Evolutionary conservation across 305 asterid genomes (phyloP), one percentile per base, ranked within the genome.

Genomic region (Stenogyne calaminthoides): DNA sequence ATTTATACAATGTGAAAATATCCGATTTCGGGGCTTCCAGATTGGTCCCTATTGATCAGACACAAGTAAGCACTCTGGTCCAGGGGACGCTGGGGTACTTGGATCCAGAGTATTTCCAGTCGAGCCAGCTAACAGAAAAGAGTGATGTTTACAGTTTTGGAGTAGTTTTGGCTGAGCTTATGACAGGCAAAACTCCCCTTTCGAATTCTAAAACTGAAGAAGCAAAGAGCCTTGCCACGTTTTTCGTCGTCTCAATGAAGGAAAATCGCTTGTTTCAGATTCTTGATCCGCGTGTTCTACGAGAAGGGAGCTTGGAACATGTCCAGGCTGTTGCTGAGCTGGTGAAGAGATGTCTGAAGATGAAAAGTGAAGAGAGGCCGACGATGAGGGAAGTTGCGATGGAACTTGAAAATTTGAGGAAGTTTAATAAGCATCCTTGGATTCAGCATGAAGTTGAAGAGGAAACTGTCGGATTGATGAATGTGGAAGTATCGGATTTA

Each of bases 71-170:
- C 4, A 81, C 85, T 0, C 58, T 81, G 9, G 75, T 79, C 14
- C 83, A 80, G 18, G 84, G 84, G 47, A 80, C 84, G 2, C 10
- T 72, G 11, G 80, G 83, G 0, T 79, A 79, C 46, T 40, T 79
- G 73, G 83, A 79, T 15, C 84, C 84, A 0, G 84, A 76, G 75
- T 76, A 62, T 15, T 76, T 80, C 15, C 76, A 44, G 20, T 76
- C 81, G 0, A 64, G 84, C 29, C 78, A 76, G 34, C 8, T 80
- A 5, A 55, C 60, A 55, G 60, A 19, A 20, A 55, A 55, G 60
- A 81, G 85, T 5, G 85, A 81, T 9, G 85, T 81, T 0, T 81
- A 82, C 10, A 82, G 86, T 9, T 82, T 82, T 32, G 84, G 86
- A 2, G 82, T 82, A 0, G 84, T 82, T 68, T 74, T 83, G 18